These are phyloP conservation scores for Hypoxylon cercidicola DNA, from an alignment of 495 filamentous ascomycete species.

Conservation along the genomic window DNA sequence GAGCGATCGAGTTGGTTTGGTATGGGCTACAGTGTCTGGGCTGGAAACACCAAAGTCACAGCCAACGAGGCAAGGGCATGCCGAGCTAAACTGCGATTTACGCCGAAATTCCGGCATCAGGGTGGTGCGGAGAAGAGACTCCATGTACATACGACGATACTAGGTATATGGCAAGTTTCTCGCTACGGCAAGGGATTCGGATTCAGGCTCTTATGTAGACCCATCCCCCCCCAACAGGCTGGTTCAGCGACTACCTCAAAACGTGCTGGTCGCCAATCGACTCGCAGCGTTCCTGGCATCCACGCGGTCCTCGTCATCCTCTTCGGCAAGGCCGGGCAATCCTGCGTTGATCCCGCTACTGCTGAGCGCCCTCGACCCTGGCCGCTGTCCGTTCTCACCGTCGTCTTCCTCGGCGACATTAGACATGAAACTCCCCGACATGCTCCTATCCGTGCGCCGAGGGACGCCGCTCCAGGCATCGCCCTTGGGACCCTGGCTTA, in stretches of 20 bases:
- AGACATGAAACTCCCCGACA: slow-evolving; percentile 74
- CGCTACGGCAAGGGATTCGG: slow-evolving; percentile 19
- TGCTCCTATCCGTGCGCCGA: slow-evolving; percentile 76
- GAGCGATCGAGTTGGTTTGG: slow-evolving; percentile 30
- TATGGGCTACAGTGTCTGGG: not conserved
- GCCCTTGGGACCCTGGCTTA: slow-evolving; percentile 92
- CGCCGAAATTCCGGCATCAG: slow-evolving; percentile 22
- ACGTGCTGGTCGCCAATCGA: slow-evolving; percentile 91
- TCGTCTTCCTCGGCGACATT: slow-evolving; percentile 57
- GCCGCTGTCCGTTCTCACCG: slow-evolving; percentile 56
- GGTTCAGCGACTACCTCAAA: slow-evolving; percentile 58
- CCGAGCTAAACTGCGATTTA: slow-evolving; percentile 21
- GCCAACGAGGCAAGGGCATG: slow-evolving; percentile 1
- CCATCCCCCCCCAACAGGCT: slow-evolving; percentile 17
- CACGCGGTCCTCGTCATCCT: slow-evolving; percentile 92
- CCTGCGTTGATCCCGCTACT: slow-evolving; percentile 67
- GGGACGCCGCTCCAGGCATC: slow-evolving; percentile 98
- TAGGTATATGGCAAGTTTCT: slow-evolving; percentile 34
- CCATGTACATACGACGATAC: slow-evolving; percentile 31
- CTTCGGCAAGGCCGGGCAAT: slow-evolving; percentile 73
- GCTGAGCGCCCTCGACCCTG: slow-evolving; percentile 57
- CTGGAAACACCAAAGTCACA: slow-evolving; percentile 16
- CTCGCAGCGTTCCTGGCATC: slow-evolving; percentile 96
- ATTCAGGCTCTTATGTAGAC: slow-evolving; percentile 33
- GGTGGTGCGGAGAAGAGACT: slow-evolving; percentile 6